Conservation (phyloP, 2,329 filamentous ascomycete species). For the Botryotinia narcissicola region DNA sequence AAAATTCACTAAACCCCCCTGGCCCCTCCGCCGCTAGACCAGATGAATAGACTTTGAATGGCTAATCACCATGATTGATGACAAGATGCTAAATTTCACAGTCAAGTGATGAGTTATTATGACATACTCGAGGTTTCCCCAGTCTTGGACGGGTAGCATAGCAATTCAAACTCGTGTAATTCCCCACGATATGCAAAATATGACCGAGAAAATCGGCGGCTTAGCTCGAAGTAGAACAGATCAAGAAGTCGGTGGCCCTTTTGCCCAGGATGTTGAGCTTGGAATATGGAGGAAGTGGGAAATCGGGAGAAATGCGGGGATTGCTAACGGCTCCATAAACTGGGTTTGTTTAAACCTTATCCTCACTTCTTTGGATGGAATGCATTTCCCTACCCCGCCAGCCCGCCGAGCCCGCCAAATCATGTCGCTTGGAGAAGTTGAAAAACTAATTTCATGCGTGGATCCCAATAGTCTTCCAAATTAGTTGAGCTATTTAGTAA, state of each 20-base stretch:
- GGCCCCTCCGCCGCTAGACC: too few relatives aligned
- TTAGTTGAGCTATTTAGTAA: not conserved
- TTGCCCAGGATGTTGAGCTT: not conserved
- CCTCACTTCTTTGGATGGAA: not conserved
- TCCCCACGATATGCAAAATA: constrained; percentile 7
- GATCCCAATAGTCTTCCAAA: not conserved
- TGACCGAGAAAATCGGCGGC: constrained; percentile 25
- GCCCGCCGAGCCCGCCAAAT: not conserved
- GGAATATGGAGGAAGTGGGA: not conserved
- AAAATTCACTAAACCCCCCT: not conserved
- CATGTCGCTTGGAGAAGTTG: not conserved
- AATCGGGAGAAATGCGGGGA: constrained; percentile 1
- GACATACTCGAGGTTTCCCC: not conserved
- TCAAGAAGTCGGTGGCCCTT: not conserved
- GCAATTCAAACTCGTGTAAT: not conserved
- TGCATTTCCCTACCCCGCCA: not conserved
- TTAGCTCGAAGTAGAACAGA: constrained; percentile 7
- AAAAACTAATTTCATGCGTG: not conserved
- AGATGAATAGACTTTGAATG: not conserved
- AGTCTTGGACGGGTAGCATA: not conserved
- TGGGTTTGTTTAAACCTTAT: constrained; percentile 20
- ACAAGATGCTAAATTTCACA: not conserved
- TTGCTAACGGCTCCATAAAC: not conserved
- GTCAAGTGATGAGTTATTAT: not conserved
- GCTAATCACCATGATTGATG: not conserved